A percentile compares a stretch with the other conserved stretches of the same genome.
Conservation (phyloP, 2,329 filamentous ascomycete species). For the Pestalotiopsis sp. region DNA sequence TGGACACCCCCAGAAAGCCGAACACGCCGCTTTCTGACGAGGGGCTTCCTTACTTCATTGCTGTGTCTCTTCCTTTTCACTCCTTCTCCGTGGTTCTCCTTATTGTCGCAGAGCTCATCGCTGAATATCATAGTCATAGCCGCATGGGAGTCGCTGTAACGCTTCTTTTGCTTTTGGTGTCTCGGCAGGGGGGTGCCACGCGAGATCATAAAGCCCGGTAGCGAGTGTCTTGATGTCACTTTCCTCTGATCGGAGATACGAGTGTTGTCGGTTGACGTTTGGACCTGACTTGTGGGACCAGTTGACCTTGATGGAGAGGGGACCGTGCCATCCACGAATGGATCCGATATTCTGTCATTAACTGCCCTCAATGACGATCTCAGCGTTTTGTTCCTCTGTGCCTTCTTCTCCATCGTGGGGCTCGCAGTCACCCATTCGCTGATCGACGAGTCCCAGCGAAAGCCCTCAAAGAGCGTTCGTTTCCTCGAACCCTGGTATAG, state of each 20-base stretch:
- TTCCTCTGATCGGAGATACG: background rate
- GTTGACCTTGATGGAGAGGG: background rate
- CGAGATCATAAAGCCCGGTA: background rate
- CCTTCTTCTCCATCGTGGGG: slow-evolving; percentile 31
- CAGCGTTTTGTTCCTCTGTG: slow-evolving; percentile 9
- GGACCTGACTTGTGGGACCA: background rate
- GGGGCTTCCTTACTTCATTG: background rate
- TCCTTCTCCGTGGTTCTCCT: slow-evolving; percentile 17
- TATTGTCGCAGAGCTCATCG: slow-evolving; percentile 21
- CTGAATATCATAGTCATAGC: background rate
- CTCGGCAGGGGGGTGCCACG: background rate
- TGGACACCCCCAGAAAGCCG: slow-evolving; percentile 15
- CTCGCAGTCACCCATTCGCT: slow-evolving; percentile 56
- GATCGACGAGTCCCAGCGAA: slow-evolving; percentile 56
- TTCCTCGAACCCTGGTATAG: background rate
- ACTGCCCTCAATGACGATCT: slow-evolving; percentile 12
- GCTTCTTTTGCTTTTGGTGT: background rate
- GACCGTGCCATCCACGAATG: background rate
- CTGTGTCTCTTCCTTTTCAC: slow-evolving; percentile 8
- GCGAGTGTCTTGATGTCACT: background rate
- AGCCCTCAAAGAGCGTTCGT: slow-evolving; percentile 31
- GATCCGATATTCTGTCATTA: background rate
- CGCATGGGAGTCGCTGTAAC: background rate
- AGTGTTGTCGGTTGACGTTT: background rate
- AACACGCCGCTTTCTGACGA: slow-evolving; percentile 14